Base-by-base conservation (phyloP, 805 yeast species). In the Starmerella lactis-condensi region DNA sequence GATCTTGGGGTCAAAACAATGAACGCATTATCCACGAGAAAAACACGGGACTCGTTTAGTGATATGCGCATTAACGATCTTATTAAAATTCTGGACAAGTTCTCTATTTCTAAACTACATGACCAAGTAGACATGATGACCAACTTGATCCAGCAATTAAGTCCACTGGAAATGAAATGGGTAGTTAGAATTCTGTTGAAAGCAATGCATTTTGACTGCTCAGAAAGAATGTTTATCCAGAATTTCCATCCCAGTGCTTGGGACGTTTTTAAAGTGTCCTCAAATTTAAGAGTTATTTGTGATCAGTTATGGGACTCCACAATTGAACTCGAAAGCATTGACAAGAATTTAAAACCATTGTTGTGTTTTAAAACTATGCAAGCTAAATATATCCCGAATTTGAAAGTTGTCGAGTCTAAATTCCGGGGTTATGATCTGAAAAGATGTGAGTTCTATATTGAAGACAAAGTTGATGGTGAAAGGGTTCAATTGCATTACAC, bases 381-480 rank as follows among this genome's bases (percentile, higher is more conserved):
- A 14, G 72, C 92, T 1, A 60, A 65, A 22, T 72, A 69, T 37
- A 57, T 71, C 1, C 56, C 57, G 19, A 51, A 75, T 14, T 65
- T 71, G n/a, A 44, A 51, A 6, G 56, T 51, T 16, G 56, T 76
- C 46, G 51, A 53, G 15, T 50, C 28, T 17, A 51, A 38, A 32
- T 30, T 38, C 35, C 48, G 46, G 7, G 39, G 38, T n/a, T 7
- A 29, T 24, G 9, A 16, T 10, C 18, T 6, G n/a, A 24, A 30
- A 4, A 22, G 15, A 4, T 5, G 13, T 11, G 56, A 61, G 17
- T 79, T 81, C 44, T 64, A 62, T 31, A 68, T 85, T 7, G 96
- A 85, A 46, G 95, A 85, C 49, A 85, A 85, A 48, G 64, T 82
- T 56, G 95, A 85, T 52, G 98, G 96, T 3, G 95, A 85, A 51